A percentile compares a stretch with the other conserved stretches of the same genome.
Conservation (phyloP, 2,329 filamentous ascomycete genomes). For the Paraconiothyrium brasiliense region DNA sequence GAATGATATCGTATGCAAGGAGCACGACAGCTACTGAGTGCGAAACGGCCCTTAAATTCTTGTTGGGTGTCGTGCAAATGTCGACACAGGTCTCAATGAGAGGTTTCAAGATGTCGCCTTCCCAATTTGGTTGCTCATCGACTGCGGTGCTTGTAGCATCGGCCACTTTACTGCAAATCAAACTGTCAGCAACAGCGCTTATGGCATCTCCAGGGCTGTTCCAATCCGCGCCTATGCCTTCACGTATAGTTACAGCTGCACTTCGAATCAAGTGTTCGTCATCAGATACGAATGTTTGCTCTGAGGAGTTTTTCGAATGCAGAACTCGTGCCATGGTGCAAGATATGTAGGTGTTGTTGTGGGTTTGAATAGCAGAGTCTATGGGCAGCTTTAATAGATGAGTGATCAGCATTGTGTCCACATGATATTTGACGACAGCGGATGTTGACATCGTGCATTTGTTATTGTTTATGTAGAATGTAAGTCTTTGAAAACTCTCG, state of each 20-base stretch:
- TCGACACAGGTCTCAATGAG: background rate
- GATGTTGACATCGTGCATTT: background rate
- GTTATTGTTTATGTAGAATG: background rate
- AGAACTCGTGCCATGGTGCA: background rate
- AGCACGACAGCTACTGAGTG: background rate
- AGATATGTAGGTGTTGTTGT: background rate
- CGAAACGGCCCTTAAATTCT: background rate
- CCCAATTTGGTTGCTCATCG: background rate
- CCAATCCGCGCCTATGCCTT: background rate
- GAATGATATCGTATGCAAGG: background rate
- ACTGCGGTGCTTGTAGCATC: background rate
- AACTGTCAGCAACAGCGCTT: background rate
- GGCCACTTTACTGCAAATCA: background rate
- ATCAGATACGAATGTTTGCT: background rate
- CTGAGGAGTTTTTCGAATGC: background rate
- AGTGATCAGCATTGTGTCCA: background rate
- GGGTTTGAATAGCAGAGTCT: background rate
- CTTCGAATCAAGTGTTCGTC: background rate
- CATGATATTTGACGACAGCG: background rate
- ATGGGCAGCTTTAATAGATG: background rate
- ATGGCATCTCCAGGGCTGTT: background rate
- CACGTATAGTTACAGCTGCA: background rate
- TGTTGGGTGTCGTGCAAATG: background rate
- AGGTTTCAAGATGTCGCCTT: background rate
- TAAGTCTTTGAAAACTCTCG: background rate